Conservation (phyloP, 805 yeast species). For the Nakazawaea ernobii region DNA sequence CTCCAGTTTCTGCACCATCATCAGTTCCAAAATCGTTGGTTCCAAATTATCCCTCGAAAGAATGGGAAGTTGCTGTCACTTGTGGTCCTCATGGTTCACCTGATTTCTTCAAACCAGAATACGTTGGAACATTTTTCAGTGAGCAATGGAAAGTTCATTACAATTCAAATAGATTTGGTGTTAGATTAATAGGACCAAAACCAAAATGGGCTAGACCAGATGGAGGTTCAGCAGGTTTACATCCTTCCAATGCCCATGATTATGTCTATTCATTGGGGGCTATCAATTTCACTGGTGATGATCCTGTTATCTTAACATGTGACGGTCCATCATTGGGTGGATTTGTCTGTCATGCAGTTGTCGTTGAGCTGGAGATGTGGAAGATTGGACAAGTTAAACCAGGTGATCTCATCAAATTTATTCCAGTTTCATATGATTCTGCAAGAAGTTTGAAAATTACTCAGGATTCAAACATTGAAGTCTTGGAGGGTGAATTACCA, state of each 20-base stretch:
- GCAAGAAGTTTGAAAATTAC: conserved; percentile 59
- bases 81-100: conserved; percentile 99
- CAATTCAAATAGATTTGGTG: conserved; percentile 96
- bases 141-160: conserved; percentile 92
- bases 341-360: conserved; percentile 94
- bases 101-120: conserved; percentile 79
- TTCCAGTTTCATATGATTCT: conserved; percentile 63
- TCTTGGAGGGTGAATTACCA: conserved; percentile 35
- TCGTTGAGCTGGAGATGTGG: conserved; percentile 96
- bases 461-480: conserved; percentile 53
- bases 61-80: conserved; percentile 88
- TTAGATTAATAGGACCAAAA: conserved; percentile 89
- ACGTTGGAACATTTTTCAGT: conserved; percentile 67
- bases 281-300: conserved; percentile 96
- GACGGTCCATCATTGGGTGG: conserved; percentile 99
- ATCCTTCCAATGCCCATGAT: conserved; percentile 98
- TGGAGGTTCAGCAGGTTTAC: conserved; percentile 98
- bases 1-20: conserved; percentile 61
- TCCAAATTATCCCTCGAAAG: conserved; percentile 46
- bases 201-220: conserved; percentile 95
- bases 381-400: conserved; percentile 97
- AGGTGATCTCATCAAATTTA: conserved; percentile 79
- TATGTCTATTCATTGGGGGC: conserved; percentile 96
- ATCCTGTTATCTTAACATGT: conserved; percentile 93
- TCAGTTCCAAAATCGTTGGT: conserved; percentile 49